Evolutionary conservation across 306 rosid genomes (phyloP), one percentile per base, ranked within the genome.

Genomic region (Malus fusca): DNA sequence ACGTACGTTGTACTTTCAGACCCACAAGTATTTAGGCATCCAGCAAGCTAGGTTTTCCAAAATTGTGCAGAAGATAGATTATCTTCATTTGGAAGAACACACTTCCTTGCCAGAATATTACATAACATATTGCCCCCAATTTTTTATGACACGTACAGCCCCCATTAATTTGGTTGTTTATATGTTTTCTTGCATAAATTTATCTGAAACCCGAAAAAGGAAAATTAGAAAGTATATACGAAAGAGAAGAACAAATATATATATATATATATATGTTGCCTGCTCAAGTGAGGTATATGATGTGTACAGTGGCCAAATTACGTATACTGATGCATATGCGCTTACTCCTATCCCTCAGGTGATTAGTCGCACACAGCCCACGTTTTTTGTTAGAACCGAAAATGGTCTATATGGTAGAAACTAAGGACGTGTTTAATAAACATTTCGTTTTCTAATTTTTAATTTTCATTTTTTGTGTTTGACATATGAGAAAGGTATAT

Each of bases 11-110:
- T 46, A 46, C 52, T 15, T 72, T 8, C 26, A 51, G 55, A 77
- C n/a, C 72, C 79, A 81, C 79, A 65, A 12, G 53, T 69, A 23
- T 28, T 13, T 65, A 65, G 67, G 69, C 80, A 62, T 51, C 70
- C 72, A 46, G 19, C 12, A 8, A 10, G 44, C 53, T 46, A 64
- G 37, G 66, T 37, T 73, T 71, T 71, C 80, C 65, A 28, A 52
- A 55, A 67, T 69, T 66, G 64, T 68, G 60, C 52, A 51, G 40
- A 42, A 25, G 35, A 8, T 60, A 56, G 23, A 56, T 22, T 15
- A 46, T 46, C 53, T 46, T 46, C 53, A 46, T 46, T 46, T 46
- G 53, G 19, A 14, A 13, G 53, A 46, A 46, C 18, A 46, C 19
- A 46, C 7, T 56, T 56, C 23, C 22, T n/a, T 6, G 25, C 61